Conservation (phyloP, 805 yeast genomes). For the Monosporozyma yasuniensis region DNA sequence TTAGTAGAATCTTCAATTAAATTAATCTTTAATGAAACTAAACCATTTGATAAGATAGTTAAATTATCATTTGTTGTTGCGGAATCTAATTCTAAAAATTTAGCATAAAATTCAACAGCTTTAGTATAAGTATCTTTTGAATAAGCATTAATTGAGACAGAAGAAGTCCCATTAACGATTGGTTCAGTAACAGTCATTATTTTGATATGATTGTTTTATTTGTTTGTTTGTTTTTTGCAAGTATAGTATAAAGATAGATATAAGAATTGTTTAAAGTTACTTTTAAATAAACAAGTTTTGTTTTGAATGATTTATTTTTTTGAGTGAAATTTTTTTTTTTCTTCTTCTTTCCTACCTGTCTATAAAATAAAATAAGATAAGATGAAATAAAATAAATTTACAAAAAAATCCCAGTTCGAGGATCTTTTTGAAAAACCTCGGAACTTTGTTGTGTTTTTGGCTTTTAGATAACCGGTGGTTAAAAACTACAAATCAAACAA, state of each 20-base stretch:
- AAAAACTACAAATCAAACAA: too few species aligned
- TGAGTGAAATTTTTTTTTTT: not conserved
- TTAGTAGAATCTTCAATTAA: constrained; percentile 13
- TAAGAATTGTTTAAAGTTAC: not conserved
- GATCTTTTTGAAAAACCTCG: too few species aligned
- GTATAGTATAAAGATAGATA: too few species aligned
- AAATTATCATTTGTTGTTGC: not conserved
- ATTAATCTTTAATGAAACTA: constrained; percentile 24
- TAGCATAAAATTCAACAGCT: constrained; percentile 46
- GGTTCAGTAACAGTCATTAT: constrained; percentile 10
- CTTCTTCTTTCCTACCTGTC: too few species aligned
- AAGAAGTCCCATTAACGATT: constrained; percentile 47
- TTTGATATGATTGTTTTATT: too few species aligned
- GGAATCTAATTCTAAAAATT: constrained; percentile 15
- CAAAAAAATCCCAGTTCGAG: too few species aligned
- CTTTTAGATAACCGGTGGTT: too few species aligned
- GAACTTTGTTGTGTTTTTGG: too few species aligned
- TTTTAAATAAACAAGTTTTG: not conserved
- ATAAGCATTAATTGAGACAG: constrained; percentile 44
- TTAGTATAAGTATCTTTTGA: constrained; percentile 35
- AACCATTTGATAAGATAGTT: constrained; percentile 13
- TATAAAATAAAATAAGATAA: too few species aligned
- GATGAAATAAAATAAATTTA: too few species aligned
- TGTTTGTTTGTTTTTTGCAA: too few species aligned
- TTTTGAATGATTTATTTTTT: too few species aligned